These are phyloP conservation scores for Suhomyces faveliae DNA, from an alignment of 805 yeast genomes.

Conservation along the genomic window DNA sequence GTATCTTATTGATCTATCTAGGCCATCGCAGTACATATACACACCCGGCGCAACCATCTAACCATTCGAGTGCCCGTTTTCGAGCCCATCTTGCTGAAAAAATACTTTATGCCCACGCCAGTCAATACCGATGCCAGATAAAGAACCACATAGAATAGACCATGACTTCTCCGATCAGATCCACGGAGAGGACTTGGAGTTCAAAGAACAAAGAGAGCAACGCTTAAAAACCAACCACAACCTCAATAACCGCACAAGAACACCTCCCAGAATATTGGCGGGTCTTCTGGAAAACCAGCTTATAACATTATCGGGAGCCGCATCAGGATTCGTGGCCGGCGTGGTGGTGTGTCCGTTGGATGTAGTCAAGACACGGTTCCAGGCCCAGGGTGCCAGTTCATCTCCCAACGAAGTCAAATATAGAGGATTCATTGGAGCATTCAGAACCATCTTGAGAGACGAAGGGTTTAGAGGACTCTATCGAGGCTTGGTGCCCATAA, in stretches of 20 bases:
- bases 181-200: constrained; percentile 39
- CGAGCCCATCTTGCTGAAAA: no score
- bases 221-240: constrained; percentile 13
- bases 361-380: constrained; percentile 90
- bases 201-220: constrained; percentile 21
- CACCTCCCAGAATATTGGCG: neutral
- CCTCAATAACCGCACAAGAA: neutral
- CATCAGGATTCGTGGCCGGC: constrained; percentile 92
- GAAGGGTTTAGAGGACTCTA: constrained; percentile 86
- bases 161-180: constrained; percentile 35
- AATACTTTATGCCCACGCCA: neutral
- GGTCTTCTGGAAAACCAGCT: constrained; percentile 37
- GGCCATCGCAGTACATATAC: no score
- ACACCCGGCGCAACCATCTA: no score
- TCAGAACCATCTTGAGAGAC: constrained; percentile 62
- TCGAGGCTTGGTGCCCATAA: constrained; percentile 88
- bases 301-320: constrained; percentile 83
- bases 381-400: constrained; percentile 71
- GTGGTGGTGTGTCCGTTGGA: constrained; percentile 91
- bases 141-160: neutral
- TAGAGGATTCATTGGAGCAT: constrained; percentile 61
- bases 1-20: neutral
- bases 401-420: constrained; percentile 35
- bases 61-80: no score
- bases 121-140: neutral